Percentiles rank a stretch among this genome's conserved stretches.
Evolutionary conservation across 2,329 filamentous ascomycete species (phyloP).

Genomic region (Drechmeria coniospora): DNA sequence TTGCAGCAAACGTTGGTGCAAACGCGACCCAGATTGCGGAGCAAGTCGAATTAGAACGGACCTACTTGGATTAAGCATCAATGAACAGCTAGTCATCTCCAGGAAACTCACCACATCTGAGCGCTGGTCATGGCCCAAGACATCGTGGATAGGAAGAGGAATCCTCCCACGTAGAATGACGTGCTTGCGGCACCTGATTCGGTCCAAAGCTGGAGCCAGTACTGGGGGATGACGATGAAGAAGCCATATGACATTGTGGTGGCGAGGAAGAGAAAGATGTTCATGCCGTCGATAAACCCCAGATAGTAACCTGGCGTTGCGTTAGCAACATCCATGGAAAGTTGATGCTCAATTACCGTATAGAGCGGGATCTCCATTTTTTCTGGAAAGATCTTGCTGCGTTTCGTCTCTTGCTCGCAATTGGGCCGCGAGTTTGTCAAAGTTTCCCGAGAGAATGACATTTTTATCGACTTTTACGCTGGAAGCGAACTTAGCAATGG

Average conservation of each 20-base stretch:
- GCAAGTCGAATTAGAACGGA: too few relatives aligned
- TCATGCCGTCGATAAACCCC: neutral
- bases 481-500: too few relatives aligned
- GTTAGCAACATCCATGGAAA: neutral
- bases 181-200: constrained; percentile 10
- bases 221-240: constrained; percentile 20
- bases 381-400: too few relatives aligned
- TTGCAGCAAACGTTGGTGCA: too few relatives aligned
- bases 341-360: constrained; percentile 14
- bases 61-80: too few relatives aligned
- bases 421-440: too few relatives aligned
- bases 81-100: too few relatives aligned
- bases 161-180: constrained; percentile 20
- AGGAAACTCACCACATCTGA: constrained; percentile 18
- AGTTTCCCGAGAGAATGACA: too few relatives aligned
- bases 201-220: constrained; percentile 25
- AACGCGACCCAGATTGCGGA: too few relatives aligned
- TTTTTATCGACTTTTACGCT: too few relatives aligned
- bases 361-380: constrained; percentile 17
- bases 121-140: constrained; percentile 15
- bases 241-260: constrained; percentile 14
- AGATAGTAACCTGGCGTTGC: neutral
- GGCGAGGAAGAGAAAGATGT: constrained; percentile 1
- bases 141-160: constrained; percentile 19
- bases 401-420: too few relatives aligned